Evolutionary conservation across 139 green algal genomes (phyloP).

Genomic region (Micractinium conductrix): DNA sequence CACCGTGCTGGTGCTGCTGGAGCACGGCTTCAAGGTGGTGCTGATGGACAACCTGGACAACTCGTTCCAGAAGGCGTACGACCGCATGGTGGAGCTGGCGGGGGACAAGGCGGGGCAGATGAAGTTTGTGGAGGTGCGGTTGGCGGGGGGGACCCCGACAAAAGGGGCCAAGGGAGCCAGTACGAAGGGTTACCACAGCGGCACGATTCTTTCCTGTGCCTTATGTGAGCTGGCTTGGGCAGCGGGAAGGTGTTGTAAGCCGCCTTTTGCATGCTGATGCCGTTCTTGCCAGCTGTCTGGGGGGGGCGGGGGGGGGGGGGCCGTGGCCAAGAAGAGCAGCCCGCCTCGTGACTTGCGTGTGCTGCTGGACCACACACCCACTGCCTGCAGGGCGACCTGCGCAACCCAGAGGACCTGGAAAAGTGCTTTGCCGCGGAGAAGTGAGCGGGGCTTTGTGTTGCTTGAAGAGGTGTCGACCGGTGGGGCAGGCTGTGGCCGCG

Average conservation of each 20-base stretch:
- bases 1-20: conserved; percentile 86
- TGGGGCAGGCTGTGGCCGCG: too few species aligned
- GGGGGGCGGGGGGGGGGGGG: too few species aligned
- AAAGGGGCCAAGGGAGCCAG: background rate
- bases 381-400: conserved; percentile 50
- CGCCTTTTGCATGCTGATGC: background rate
- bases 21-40: conserved; percentile 81
- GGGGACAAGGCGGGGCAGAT: conserved; percentile 81
- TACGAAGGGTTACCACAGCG: too few species aligned
- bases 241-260: too few species aligned
- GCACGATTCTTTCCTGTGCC: too few species aligned
- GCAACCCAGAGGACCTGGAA: conserved; percentile 54
- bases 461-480: too few species aligned
- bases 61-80: conserved; percentile 78
- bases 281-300: too few species aligned
- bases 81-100: conserved; percentile 89
- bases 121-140: conserved; percentile 77
- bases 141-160: background rate
- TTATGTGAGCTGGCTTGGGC: background rate
- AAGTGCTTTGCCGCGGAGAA: conserved; percentile 51
- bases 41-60: conserved; percentile 96
- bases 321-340: too few species aligned
- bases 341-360: background rate
- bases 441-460: conserved; percentile 14
- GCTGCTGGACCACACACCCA: background rate